phyloP scores from a whole-genome alignment of 306 rosid genomes.

The Casuarina glauca region DNA sequence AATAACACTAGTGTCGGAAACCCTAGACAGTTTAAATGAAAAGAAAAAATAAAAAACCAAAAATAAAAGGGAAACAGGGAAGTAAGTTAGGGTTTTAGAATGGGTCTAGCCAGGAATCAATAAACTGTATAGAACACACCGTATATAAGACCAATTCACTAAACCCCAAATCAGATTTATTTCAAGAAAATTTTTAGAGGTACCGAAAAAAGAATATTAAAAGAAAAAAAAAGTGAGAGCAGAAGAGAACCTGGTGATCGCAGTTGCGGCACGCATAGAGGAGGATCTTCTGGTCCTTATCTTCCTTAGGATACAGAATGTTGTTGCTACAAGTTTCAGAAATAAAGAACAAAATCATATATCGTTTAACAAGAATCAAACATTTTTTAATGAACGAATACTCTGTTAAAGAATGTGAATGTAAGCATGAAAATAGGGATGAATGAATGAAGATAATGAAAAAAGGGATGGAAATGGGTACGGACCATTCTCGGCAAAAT shows the following conservation, averaged over 20 bases:
- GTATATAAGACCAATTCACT: not conserved
- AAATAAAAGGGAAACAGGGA: not conserved
- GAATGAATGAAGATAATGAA: not conserved
- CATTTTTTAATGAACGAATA: not conserved
- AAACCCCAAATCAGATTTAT: not conserved
- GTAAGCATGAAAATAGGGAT: not conserved
- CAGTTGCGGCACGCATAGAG: slow-evolving; percentile 97
- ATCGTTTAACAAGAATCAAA: not conserved
- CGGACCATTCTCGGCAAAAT: slow-evolving; percentile 96
- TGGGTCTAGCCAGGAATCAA: not conserved
- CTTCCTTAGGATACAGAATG: slow-evolving; percentile 94
- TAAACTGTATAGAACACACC: not conserved
- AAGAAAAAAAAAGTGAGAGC: not conserved
- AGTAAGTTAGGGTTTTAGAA: not conserved
- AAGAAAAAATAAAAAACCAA: not conserved
- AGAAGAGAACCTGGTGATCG: slow-evolving; percentile 71
- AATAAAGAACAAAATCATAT: not conserved
- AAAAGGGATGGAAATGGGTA: slow-evolving; percentile 9
- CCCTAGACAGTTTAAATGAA: not conserved
- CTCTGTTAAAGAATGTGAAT: not conserved
- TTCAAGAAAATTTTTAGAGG: too few relatives aligned
- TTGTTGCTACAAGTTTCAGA: slow-evolving; percentile 62
- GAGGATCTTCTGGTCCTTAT: slow-evolving; percentile 69
- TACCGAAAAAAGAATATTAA: not conserved
- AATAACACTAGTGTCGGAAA: not conserved